Evolutionary conservation across 1,139 yeast genomes (phyloP).

Genomic region (Saccharomyces pastorianus): DNA sequence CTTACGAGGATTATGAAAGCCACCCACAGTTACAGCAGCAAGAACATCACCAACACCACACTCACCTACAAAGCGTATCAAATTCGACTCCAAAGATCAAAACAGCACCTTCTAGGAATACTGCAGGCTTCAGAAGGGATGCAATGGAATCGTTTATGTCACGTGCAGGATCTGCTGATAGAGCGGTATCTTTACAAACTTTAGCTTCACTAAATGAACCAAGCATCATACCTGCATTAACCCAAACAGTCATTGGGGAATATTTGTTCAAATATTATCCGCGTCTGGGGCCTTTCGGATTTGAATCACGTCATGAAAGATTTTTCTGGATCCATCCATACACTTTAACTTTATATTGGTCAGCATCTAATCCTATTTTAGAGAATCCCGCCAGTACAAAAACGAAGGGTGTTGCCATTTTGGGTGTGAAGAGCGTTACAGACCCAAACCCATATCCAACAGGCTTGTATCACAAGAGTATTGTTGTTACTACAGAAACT

Average conservation of each 20-base stretch:
- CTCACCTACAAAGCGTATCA: constrained; percentile 10
- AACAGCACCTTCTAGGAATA: neutral
- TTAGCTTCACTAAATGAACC: constrained; percentile 63
- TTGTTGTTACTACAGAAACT: constrained; percentile 63
- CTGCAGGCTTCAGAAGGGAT: neutral
- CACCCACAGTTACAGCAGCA: neutral
- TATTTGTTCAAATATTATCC: constrained; percentile 81
- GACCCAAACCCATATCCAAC: constrained; percentile 88
- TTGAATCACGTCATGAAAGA: constrained; percentile 80
- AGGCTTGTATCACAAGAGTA: constrained; percentile 80
- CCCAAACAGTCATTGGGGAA: constrained; percentile 92
- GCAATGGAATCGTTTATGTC: neutral
- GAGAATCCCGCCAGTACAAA: constrained; percentile 54
- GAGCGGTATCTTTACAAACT: constrained; percentile 1
- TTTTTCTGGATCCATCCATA: constrained; percentile 97
- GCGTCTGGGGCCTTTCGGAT: constrained; percentile 62
- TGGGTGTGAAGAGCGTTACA: constrained; percentile 68
- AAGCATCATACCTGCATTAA: constrained; percentile 76
- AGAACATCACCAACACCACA: constrained; percentile 10
- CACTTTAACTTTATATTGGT: constrained; percentile 86
- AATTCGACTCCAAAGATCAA: neutral
- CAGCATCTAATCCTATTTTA: constrained; percentile 68
- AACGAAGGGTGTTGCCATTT: constrained; percentile 75
- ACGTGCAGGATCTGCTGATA: constrained; percentile 2
- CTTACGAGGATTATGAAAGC: constrained; percentile 21